phyloP scores from a whole-genome alignment of 1,139 yeast genomes.

The Lodderomyces margitis region DNA sequence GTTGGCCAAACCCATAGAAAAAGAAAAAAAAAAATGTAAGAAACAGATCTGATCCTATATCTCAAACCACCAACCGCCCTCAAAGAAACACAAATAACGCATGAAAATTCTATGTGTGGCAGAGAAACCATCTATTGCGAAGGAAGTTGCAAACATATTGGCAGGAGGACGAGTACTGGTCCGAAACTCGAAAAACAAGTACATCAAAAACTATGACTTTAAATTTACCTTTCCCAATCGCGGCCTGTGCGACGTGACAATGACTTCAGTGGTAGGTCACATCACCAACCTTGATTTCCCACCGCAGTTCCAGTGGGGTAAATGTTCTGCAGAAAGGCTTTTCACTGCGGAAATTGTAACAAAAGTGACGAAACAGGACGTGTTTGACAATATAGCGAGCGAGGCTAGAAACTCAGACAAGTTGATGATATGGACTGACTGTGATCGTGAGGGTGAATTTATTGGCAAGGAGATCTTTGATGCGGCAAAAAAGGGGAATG shows the following conservation, averaged over 20 bases:
- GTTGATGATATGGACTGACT: slow-evolving; percentile 97
- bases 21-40: neutral
- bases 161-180: slow-evolving; percentile 65
- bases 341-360: slow-evolving; percentile 64
- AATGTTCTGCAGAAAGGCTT: slow-evolving; percentile 61
- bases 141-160: slow-evolving; percentile 71
- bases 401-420: slow-evolving; percentile 62
- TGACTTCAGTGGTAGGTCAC: slow-evolving; percentile 94
- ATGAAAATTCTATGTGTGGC: slow-evolving; percentile 92
- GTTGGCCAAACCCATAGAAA: neutral
- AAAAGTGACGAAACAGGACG: slow-evolving; percentile 39
- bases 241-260: slow-evolving; percentile 76
- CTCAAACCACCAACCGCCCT: slow-evolving; percentile 3
- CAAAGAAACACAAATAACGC: neutral
- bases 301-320: slow-evolving; percentile 64
- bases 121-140: slow-evolving; percentile 94
- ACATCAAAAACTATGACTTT: slow-evolving; percentile 80
- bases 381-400: slow-evolving; percentile 65
- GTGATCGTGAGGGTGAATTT: slow-evolving; percentile 97
- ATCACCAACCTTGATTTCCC: slow-evolving; percentile 66
- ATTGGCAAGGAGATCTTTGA: slow-evolving; percentile 84
- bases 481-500: slow-evolving; percentile 62
- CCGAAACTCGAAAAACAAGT: slow-evolving; percentile 56
- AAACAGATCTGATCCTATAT: neutral
- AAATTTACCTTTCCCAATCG: slow-evolving; percentile 52